These are phyloP conservation scores for Blastobotrys parvus DNA, from an alignment of 805 yeast genomes.

Conservation along the genomic window DNA sequence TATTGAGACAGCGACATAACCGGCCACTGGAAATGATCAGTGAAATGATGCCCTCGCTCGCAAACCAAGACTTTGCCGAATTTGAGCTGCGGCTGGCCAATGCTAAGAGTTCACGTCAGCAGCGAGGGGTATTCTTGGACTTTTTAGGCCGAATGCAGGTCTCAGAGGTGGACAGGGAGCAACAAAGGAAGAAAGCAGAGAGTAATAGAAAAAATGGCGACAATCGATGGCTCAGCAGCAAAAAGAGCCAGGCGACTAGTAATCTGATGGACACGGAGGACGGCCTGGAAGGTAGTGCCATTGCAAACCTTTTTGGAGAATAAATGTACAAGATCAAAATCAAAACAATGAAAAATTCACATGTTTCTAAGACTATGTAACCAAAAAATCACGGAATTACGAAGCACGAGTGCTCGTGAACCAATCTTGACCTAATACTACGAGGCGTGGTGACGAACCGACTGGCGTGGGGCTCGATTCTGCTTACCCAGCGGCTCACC, in stretches of 20 bases:
- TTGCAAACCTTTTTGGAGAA: constrained; percentile 16
- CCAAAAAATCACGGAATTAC: too few relatives aligned
- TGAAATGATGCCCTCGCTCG: constrained; percentile 39
- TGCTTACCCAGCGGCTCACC: too few relatives aligned
- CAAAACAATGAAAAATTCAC: too few relatives aligned
- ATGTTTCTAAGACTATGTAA: too few relatives aligned
- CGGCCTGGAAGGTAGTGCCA: constrained; percentile 14
- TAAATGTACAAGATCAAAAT: too few relatives aligned
- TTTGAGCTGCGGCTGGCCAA: constrained; percentile 57
- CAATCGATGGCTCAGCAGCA: constrained; percentile 14
- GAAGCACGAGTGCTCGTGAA: too few relatives aligned
- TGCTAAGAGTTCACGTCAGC: constrained; percentile 64
- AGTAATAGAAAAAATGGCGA: constrained; percentile 9
- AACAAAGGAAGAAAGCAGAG: constrained; percentile 14
- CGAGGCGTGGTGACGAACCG: too few relatives aligned
- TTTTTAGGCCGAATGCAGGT: constrained; percentile 55
- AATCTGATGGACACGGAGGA: constrained; percentile 22
- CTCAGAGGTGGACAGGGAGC: constrained; percentile 30
- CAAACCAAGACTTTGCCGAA: constrained; percentile 47
- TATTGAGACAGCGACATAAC: constrained; percentile 58
- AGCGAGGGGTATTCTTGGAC: constrained; percentile 69
- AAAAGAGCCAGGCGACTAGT: constrained; percentile 15
- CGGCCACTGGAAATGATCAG: constrained; percentile 58
- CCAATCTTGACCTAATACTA: too few relatives aligned
- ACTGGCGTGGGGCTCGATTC: too few relatives aligned